These are phyloP conservation scores for Boletus reticuloceps DNA, from an alignment of 768 basidiomycete genomes.

Conservation along the genomic window DNA sequence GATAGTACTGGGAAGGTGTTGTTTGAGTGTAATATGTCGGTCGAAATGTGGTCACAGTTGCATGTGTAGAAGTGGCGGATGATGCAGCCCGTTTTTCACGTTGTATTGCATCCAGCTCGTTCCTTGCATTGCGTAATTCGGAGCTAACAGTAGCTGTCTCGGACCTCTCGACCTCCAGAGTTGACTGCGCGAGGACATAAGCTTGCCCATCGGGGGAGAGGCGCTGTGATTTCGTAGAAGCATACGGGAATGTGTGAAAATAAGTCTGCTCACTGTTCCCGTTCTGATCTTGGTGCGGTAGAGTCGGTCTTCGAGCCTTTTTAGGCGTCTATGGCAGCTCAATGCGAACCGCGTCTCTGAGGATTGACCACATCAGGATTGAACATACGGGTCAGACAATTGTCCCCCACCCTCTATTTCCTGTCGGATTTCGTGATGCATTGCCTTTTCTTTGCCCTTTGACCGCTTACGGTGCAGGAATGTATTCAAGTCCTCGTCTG, in stretches of 20 bases:
- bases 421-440: constrained; percentile 39
- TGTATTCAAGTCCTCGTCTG: constrained; percentile 55
- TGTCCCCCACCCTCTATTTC: constrained; percentile 51
- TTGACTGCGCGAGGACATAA: constrained; percentile 59
- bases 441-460: constrained; percentile 68
- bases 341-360: constrained; percentile 72
- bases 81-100: constrained; percentile 59
- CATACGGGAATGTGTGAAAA: neutral
- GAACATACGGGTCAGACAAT: neutral
- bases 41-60: constrained; percentile 37
- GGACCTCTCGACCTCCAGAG: constrained; percentile 63
- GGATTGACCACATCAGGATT: neutral
- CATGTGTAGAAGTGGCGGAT: constrained; percentile 27
- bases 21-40: constrained; percentile 36
- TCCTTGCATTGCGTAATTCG: constrained; percentile 60
- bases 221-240: constrained; percentile 41
- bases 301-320: constrained; percentile 57
- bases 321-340: constrained; percentile 58
- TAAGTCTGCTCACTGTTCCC: constrained; percentile 49
- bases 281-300: constrained; percentile 48
- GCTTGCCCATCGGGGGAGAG: constrained; percentile 60
- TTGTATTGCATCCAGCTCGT: constrained; percentile 66
- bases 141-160: constrained; percentile 55
- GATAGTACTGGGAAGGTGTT: constrained; percentile 56
- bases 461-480: constrained; percentile 20